Evolutionary conservation across 1,284 basidiomycete species (phyloP).

Genomic region (Ceratobasidium sp.): DNA sequence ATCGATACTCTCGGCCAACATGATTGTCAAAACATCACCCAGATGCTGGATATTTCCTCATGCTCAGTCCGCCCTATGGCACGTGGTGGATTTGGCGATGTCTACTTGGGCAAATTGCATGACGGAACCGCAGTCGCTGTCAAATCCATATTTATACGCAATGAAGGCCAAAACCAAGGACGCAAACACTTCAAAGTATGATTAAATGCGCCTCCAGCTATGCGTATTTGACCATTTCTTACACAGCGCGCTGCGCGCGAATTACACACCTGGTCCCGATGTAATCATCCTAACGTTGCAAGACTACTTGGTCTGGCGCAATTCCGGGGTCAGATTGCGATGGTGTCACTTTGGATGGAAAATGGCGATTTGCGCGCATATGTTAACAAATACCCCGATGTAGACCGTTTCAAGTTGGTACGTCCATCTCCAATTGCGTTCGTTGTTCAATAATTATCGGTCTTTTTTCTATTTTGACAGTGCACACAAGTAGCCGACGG

Average conservation of each 20-base stretch:
- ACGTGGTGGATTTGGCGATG: constrained; percentile 2
- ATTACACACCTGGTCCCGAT: neutral
- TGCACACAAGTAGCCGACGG: neutral
- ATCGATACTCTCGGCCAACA: neutral
- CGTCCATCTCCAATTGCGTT: neutral
- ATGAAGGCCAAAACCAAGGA: neutral
- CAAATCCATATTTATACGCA: neutral
- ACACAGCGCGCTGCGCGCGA: neutral
- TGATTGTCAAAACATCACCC: constrained; percentile 3
- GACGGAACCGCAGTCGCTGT: neutral
- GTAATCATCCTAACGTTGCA: neutral
- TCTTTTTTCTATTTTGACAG: neutral
- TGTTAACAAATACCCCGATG: neutral
- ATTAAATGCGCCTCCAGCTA: no score
- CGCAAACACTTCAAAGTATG: neutral
- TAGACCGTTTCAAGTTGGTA: neutral
- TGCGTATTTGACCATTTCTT: no score
- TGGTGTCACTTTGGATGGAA: neutral
- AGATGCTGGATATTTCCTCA: neutral
- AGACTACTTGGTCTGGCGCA: neutral
- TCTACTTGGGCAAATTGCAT: neutral
- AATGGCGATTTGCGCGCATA: neutral
- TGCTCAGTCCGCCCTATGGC: neutral
- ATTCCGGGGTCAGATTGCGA: neutral
- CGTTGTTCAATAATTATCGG: neutral